A percentile compares a stretch with the other conserved stretches of the same genome.
Evolutionary conservation across 2,329 filamentous ascomycete species (phyloP).

Genomic region (Diplocarpon rosae): DNA sequence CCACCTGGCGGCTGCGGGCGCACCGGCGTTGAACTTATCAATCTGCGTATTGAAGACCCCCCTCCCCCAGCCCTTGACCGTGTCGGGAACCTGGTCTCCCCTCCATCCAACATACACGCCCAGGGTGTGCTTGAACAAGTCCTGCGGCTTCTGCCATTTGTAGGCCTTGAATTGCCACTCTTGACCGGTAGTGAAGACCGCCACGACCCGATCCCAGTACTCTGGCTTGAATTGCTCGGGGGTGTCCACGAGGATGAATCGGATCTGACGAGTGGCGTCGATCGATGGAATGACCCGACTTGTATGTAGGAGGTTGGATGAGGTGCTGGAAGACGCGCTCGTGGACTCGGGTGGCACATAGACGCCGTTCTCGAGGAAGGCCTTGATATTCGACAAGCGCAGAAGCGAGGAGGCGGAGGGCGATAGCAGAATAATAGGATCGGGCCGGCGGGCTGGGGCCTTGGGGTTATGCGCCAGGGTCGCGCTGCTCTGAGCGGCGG

Average conservation of each 20-base stretch:
- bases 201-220: conserved; percentile 92
- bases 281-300: conserved; percentile 64
- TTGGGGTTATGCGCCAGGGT: conserved; percentile 45
- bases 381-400: conserved; percentile 90
- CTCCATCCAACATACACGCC: conserved; percentile 89
- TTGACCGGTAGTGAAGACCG: conserved; percentile 95
- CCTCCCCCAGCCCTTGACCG: conserved; percentile 74
- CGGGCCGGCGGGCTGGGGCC: conserved; percentile 39
- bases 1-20: conserved; percentile 44
- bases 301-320: conserved; percentile 75
- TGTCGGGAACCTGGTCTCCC: conserved; percentile 67
- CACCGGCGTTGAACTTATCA: conserved; percentile 66
- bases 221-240: conserved; percentile 94
- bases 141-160: conserved; percentile 82
- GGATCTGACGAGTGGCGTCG: conserved; percentile 60
- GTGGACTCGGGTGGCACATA: conserved; percentile 65
- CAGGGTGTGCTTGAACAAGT: conserved; percentile 79
- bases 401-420: conserved; percentile 91
- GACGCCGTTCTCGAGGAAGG: conserved; percentile 76
- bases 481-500: conserved; percentile 31
- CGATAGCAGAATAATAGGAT: conserved; percentile 94
- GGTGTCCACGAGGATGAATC: conserved; percentile 91
- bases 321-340: conserved; percentile 48
- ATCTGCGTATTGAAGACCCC: conserved; percentile 68
- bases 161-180: conserved; percentile 98